These are phyloP conservation scores for Trichosanthes cucumerina DNA, from an alignment of 306 rosid species.

Conservation along the genomic window DNA sequence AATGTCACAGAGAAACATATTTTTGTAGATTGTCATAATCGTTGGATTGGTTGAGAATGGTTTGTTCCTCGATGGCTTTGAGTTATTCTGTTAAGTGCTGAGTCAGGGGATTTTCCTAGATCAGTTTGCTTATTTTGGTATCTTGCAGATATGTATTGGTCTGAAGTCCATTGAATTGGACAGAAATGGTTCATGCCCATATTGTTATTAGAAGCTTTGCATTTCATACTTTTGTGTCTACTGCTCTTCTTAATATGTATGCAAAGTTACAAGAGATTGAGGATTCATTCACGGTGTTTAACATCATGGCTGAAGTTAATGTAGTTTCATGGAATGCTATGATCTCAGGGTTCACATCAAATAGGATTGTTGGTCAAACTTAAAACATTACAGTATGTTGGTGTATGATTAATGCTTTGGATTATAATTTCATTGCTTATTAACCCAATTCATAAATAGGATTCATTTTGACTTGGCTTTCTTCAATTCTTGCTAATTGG, in stretches of 20 bases:
- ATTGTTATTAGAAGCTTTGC: slow-evolving; percentile 49
- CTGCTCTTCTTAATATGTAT: slow-evolving; percentile 75
- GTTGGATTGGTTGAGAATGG: slow-evolving; percentile 42
- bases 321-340: slow-evolving; percentile 66
- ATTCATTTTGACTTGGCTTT: too few species aligned
- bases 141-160: slow-evolving; percentile 54
- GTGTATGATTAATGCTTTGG: too few species aligned
- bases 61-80: slow-evolving; percentile 31
- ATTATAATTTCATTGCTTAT: too few species aligned
- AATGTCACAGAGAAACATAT: slow-evolving; percentile 47
- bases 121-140: slow-evolving; percentile 51
- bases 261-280: slow-evolving; percentile 46
- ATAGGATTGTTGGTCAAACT: too few species aligned
- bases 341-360: slow-evolving; percentile 50
- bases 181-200: slow-evolving; percentile 56
- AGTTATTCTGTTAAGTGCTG: slow-evolving; percentile 47
- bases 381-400: too few species aligned
- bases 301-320: slow-evolving; percentile 37
- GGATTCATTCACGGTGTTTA: slow-evolving; percentile 43
- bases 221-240: slow-evolving; percentile 34
- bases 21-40: slow-evolving; percentile 66
- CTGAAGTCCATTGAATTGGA: slow-evolving; percentile 30
- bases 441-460: too few species aligned
- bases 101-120: slow-evolving; percentile 35
- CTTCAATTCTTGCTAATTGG: too few species aligned